Conservation (phyloP, 768 basidiomycete genomes). For the Tulasnella sp. region DNA sequence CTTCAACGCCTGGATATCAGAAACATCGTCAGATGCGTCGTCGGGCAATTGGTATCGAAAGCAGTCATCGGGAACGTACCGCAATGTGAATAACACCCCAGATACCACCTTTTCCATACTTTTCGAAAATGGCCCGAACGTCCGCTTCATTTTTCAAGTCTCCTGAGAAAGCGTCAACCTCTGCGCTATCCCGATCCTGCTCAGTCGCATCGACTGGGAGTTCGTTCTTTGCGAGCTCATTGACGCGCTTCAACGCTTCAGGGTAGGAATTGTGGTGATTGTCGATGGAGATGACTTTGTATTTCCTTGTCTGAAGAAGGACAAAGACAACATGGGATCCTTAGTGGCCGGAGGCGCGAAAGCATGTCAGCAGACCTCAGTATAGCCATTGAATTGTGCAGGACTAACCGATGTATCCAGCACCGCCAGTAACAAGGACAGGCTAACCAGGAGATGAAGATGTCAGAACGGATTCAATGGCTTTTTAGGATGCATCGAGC, state of each 20-base stretch:
- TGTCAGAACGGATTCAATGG: no score
- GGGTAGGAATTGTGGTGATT: conserved; percentile 90
- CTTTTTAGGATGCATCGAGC: no score
- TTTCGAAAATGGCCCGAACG: conserved; percentile 67
- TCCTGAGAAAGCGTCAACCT: conserved; percentile 55
- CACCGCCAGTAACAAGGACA: conserved; percentile 66
- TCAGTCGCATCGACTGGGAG: conserved; percentile 56
- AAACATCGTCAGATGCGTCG: neutral
- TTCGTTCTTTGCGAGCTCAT: conserved; percentile 64
- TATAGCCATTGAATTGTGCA: neutral
- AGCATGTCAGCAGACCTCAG: neutral
- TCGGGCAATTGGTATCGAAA: neutral
- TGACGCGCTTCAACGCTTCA: conserved; percentile 59
- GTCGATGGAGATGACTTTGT: conserved; percentile 89
- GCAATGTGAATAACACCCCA: conserved; percentile 97
- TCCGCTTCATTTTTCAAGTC: conserved; percentile 67
- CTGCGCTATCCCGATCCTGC: conserved; percentile 56
- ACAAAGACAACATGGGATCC: conserved; percentile 90
- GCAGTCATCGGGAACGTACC: conserved; percentile 37
- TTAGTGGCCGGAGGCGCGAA: conserved; percentile 25
- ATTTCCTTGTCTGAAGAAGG: conserved; percentile 74
- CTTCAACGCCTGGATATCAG: conserved; percentile 69
- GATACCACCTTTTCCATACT: conserved; percentile 79
- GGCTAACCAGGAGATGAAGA: conserved; percentile 29
- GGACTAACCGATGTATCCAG: conserved; percentile 74